phyloP scores from a whole-genome alignment of 1,139 yeast genomes.

The Blastobotrys serpentis region DNA sequence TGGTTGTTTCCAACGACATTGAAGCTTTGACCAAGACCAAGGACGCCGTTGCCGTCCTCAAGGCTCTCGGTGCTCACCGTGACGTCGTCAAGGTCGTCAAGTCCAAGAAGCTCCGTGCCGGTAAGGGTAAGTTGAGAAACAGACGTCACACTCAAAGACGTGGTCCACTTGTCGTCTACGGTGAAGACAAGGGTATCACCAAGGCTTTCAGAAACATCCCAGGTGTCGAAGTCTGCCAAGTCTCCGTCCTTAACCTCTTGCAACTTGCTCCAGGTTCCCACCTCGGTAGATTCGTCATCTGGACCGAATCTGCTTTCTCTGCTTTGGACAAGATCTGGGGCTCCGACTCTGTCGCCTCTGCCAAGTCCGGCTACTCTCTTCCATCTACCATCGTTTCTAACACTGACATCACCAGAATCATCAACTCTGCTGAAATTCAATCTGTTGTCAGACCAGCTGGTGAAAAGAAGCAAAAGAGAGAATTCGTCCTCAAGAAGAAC shows the following conservation, averaged over 20 bases:
- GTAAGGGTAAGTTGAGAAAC: conserved; percentile 99
- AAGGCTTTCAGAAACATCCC: conserved; percentile 99
- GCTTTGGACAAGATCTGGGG: conserved; percentile 98
- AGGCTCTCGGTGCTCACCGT: conserved; percentile 98
- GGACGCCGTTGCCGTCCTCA: conserved; percentile 97
- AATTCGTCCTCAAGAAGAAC: conserved; percentile 98
- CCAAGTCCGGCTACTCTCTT: conserved; percentile 87
- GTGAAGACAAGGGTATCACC: conserved; percentile 95
- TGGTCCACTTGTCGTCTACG: conserved; percentile 99
- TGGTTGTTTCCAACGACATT: conserved; percentile 91
- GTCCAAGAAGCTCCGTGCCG: conserved; percentile 99
- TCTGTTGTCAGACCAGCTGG: conserved; percentile 97
- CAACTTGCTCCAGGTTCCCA: conserved; percentile 99
- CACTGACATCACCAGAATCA: conserved; percentile 95
- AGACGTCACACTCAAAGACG: conserved; percentile 99
- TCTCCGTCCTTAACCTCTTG: conserved; percentile 89
- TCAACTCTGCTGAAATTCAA: conserved; percentile 99
- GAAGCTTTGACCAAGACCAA: conserved; percentile 95
- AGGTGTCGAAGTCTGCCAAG: conserved; percentile 98
- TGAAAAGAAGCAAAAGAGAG: conserved; percentile 88
- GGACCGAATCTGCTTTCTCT: conserved; percentile 99
- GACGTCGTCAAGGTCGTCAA: conserved; percentile 97
- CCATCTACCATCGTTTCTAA: conserved; percentile 93
- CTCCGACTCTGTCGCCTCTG: conserved; percentile 78
- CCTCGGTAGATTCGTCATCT: conserved; percentile 98